These are phyloP conservation scores for Trichophyton simii DNA, from an alignment of 2,329 filamentous ascomycete genomes.

Conservation along the genomic window DNA sequence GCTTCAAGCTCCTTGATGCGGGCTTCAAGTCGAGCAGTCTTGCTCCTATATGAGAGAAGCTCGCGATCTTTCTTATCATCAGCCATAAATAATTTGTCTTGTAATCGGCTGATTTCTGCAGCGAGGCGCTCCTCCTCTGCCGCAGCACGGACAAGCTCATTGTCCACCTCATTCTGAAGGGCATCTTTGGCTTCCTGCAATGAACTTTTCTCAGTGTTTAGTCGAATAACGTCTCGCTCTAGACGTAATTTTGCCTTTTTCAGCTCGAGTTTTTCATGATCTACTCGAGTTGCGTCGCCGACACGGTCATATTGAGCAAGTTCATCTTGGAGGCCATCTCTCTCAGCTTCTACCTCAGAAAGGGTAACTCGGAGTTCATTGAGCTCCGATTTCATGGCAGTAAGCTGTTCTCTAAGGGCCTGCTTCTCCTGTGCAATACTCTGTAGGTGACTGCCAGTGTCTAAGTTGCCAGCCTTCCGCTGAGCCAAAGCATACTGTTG, in stretches of 20 bases:
- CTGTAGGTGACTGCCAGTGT: conserved; percentile 46
- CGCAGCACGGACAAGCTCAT: conserved; percentile 53
- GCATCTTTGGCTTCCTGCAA: conserved; percentile 45
- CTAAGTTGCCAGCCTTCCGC: conserved; percentile 45
- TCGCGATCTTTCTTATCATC: conserved; percentile 37
- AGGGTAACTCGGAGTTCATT: conserved; percentile 45
- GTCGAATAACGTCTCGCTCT: conserved; percentile 52
- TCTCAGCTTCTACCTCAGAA: conserved; percentile 49
- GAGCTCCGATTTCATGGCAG: conserved; percentile 48
- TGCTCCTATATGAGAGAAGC: conserved; percentile 43
- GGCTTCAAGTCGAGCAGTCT: conserved; percentile 53
- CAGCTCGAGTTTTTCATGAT: conserved; percentile 57
- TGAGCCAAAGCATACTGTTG: conserved; percentile 48
- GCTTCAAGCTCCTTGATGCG: conserved; percentile 38
- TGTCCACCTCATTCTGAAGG: conserved; percentile 51
- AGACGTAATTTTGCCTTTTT: conserved; percentile 55
- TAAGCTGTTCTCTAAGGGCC: conserved; percentile 50
- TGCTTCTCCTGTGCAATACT: conserved; percentile 50
- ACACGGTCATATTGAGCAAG: conserved; percentile 44
- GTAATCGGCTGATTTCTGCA: conserved; percentile 37
- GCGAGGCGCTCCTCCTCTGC: conserved; percentile 52
- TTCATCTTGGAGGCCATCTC: conserved; percentile 53
- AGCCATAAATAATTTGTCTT: conserved; percentile 37
- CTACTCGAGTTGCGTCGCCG: conserved; percentile 47
- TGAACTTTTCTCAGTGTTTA: conserved; percentile 51